A percentile compares a stretch with the other conserved stretches of the same genome.
phyloP scores from a whole-genome alignment of 2,329 filamentous ascomycete genomes.

The Rutstroemia sp. region DNA sequence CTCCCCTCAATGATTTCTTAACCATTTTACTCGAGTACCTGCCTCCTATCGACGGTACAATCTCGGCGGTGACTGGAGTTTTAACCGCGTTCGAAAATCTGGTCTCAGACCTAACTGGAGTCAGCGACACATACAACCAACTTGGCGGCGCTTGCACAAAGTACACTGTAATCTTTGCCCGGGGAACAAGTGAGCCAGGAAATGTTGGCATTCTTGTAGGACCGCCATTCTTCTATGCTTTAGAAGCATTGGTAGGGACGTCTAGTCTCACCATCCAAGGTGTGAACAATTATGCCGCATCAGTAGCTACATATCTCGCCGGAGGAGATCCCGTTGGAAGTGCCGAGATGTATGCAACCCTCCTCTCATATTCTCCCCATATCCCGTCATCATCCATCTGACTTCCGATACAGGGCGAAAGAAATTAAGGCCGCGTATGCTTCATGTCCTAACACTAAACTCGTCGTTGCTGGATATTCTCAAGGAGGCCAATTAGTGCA shows the following conservation, averaged over 20 bases:
- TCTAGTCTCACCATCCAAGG: conserved; percentile 24
- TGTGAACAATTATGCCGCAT: conserved; percentile 29
- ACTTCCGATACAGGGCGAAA: conserved; percentile 15
- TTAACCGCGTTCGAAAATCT: conserved; percentile 20
- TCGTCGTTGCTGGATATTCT: conserved; percentile 35
- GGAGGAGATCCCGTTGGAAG: conserved; percentile 23
- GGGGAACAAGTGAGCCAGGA: conserved; percentile 41
- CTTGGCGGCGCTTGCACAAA: conserved; percentile 18
- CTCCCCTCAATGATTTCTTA: conserved; percentile 21
- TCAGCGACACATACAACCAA: conserved; percentile 24
- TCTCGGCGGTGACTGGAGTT: conserved; percentile 13
- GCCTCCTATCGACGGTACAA: conserved; percentile 18
- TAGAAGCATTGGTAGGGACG: conserved; percentile 17
- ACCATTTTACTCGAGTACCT: conserved; percentile 19
- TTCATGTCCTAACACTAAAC: conserved; percentile 33
- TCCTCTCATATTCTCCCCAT: neutral
- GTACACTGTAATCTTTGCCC: conserved; percentile 40
- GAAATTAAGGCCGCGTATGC: conserved; percentile 29
- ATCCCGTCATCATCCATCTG: neutral
- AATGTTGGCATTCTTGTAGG: conserved; percentile 35
- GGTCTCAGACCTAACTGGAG: conserved; percentile 17
- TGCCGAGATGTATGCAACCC: conserved; percentile 20
- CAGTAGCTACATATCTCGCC: conserved; percentile 19
- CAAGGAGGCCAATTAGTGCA: conserved; percentile 40
- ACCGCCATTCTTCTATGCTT: conserved; percentile 27